A percentile compares a stretch with the other conserved stretches of the same genome.
Conservation (phyloP, 345 rosid genomes). For the Citrus hindsii region DNA sequence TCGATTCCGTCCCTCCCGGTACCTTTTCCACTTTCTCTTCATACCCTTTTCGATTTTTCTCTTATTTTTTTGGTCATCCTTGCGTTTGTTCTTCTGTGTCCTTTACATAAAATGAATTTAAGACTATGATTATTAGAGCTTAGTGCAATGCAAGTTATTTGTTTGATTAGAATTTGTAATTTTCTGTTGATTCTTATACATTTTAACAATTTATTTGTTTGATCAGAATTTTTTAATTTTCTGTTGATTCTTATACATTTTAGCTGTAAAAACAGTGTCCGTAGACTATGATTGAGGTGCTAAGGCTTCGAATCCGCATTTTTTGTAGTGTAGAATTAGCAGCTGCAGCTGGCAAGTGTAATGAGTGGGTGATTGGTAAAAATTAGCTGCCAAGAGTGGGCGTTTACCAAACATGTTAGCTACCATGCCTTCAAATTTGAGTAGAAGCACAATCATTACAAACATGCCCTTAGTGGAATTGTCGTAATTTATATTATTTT, state of each 20-base stretch:
- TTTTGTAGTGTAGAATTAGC: no score
- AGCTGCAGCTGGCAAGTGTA: neutral
- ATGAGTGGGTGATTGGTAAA: neutral
- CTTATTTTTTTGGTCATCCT: neutral
- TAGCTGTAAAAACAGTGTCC: neutral
- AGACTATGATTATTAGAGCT: neutral
- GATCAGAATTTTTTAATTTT: neutral
- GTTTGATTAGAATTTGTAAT: no score
- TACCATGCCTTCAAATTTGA: neutral
- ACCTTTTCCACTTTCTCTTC: neutral
- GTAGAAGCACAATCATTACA: neutral
- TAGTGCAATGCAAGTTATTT: neutral
- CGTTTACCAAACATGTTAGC: neutral
- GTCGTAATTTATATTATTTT: neutral
- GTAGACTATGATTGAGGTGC: neutral
- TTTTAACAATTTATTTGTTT: no score
- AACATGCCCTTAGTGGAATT: neutral
- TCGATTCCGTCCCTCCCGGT: slow-evolving; percentile 67
- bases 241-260: neutral
- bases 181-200: no score
- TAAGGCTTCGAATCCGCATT: neutral
- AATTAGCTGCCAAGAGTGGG: neutral
- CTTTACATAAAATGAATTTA: neutral
- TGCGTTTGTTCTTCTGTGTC: neutral
- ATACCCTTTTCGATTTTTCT: neutral